phyloP scores from a whole-genome alignment of 75 land plant genomes.

The Larix kaempferi region DNA sequence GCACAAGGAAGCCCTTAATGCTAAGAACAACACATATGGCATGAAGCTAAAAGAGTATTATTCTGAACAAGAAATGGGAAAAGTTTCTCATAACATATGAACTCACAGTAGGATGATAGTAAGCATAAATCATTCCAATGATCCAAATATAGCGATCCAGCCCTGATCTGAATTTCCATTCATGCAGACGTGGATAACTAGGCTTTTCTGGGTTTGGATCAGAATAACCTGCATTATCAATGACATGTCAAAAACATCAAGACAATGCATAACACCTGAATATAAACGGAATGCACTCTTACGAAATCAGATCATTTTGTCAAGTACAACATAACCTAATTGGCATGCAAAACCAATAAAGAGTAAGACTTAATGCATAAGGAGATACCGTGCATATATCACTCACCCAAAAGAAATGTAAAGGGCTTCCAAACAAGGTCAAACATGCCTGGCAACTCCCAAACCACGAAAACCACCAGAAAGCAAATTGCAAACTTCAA shows the following conservation, averaged over 20 bases:
- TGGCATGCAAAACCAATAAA: not conserved
- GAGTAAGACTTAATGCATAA: not conserved
- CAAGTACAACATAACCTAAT: not conserved
- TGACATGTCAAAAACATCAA: not conserved
- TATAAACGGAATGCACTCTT: not conserved
- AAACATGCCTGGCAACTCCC: constrained; percentile 98
- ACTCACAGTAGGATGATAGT: constrained; percentile 90
- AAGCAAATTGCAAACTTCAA: constrained; percentile 72
- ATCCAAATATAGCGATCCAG: constrained; percentile 99
- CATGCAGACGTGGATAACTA: constrained; percentile 74
- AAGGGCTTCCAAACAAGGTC: constrained; percentile 88
- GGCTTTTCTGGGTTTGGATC: constrained; percentile 77
- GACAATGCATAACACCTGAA: not conserved
- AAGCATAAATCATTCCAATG: constrained; percentile 98
- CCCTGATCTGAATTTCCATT: constrained; percentile 99
- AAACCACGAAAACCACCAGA: constrained; percentile 78
- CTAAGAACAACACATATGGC: not conserved
- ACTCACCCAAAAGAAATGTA: constrained; percentile 79
- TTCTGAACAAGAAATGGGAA: not conserved
- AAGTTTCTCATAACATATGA: constrained; percentile 1
- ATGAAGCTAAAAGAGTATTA: not conserved
- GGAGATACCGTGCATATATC: not conserved
- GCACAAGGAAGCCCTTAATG: not conserved
- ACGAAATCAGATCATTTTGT: not conserved
- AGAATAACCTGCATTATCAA: constrained; percentile 62